Evolutionary conservation across 2,329 filamentous ascomycete genomes (phyloP).

Genomic region (Aspergillus cejpii): DNA sequence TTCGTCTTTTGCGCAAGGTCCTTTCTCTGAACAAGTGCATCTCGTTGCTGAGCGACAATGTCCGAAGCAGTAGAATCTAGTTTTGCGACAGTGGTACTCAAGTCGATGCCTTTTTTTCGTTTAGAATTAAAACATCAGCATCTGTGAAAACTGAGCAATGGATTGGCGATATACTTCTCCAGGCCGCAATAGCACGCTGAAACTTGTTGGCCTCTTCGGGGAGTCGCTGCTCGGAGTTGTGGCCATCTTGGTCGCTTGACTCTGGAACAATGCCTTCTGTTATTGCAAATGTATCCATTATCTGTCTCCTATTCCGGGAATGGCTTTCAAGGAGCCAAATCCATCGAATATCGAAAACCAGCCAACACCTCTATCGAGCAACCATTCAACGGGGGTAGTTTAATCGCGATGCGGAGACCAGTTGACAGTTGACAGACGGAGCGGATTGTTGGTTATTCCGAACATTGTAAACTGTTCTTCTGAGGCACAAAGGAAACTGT

Average conservation of each 20-base stretch:
- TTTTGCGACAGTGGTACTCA: conserved; percentile 72
- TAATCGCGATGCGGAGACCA: conserved; percentile 1
- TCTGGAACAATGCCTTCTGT: conserved; percentile 36
- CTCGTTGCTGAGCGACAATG: conserved; percentile 84
- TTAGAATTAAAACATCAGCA: conserved; percentile 5
- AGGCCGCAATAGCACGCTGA: conserved; percentile 89
- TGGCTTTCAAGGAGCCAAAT: background rate
- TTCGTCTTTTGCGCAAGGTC: conserved; percentile 99
- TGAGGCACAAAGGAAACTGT: background rate
- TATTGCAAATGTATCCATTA: conserved; percentile 42
- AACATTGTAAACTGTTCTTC: background rate
- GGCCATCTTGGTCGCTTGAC: conserved; percentile 23
- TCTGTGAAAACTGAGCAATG: background rate
- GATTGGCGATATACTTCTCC: conserved; percentile 67
- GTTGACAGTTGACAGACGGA: conserved; percentile 2
- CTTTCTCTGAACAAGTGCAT: conserved; percentile 92
- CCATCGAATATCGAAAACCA: background rate
- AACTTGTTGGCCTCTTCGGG: conserved; percentile 77
- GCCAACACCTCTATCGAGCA: background rate
- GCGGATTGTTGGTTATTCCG: conserved; percentile 4
- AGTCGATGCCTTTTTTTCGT: conserved; percentile 73
- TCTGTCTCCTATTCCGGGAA: conserved; percentile 2
- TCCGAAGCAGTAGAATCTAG: conserved; percentile 93
- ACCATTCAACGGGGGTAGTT: background rate
- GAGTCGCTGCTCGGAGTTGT: conserved; percentile 25